Conservation (phyloP, 2,329 filamentous ascomycete species). For the Nothophoma quercina region DNA sequence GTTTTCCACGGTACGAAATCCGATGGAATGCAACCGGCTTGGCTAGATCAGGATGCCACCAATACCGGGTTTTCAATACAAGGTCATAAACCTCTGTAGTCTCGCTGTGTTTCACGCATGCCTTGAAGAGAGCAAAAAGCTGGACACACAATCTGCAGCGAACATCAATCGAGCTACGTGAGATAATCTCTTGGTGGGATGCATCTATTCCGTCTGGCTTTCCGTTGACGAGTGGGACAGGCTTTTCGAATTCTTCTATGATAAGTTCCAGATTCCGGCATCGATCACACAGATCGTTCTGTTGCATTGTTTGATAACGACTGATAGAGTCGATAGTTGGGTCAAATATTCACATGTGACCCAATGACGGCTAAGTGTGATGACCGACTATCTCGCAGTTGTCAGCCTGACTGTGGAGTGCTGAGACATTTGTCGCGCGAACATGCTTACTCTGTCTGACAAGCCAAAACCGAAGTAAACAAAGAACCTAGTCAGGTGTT, state of each 20-base stretch:
- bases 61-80: slow-evolving; percentile 1
- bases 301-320: background rate
- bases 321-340: background rate
- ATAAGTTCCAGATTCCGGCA: background rate
- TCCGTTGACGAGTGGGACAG: background rate
- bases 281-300: background rate
- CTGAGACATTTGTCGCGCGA: too few species aligned
- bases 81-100: background rate
- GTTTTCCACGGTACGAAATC: background rate
- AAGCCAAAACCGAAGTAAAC: too few species aligned
- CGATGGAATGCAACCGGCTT: slow-evolving; percentile 1
- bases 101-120: background rate
- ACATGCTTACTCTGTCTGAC: too few species aligned
- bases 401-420: too few species aligned
- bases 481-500: too few species aligned
- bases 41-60: background rate
- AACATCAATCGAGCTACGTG: background rate
- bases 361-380: too few species aligned
- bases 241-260: background rate
- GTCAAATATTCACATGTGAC: too few species aligned
- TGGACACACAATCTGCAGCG: background rate
- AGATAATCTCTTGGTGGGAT: background rate
- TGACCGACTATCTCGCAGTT: too few species aligned
- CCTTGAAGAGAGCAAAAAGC: background rate
- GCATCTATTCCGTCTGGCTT: background rate